Conservation (phyloP, 768 basidiomycete species). For the Termitomyces heimii region DNA sequence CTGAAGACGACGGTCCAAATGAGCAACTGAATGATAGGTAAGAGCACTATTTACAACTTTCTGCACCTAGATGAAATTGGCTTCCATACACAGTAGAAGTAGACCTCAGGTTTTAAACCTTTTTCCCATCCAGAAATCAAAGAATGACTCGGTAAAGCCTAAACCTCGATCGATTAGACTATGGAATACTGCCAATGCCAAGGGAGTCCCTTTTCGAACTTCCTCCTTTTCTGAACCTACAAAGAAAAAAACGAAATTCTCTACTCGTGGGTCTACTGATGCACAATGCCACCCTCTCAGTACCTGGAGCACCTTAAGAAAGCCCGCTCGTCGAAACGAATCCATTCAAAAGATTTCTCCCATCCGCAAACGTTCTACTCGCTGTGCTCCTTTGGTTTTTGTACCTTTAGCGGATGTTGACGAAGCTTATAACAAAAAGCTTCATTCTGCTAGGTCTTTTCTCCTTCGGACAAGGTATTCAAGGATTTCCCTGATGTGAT, state of each 20-base stretch:
- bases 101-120: constrained; percentile 22
- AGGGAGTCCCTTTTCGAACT: constrained; percentile 19
- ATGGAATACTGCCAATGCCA: constrained; percentile 27
- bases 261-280: neutral
- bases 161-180: constrained; percentile 7
- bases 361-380: neutral
- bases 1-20: neutral
- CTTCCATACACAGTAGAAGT: constrained; percentile 11
- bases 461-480: neutral
- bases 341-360: neutral
- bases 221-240: constrained; percentile 13
- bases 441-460: constrained; percentile 5
- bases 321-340: neutral
- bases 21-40: neutral
- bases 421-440: constrained; percentile 13
- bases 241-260: neutral
- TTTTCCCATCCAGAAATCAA: constrained; percentile 6
- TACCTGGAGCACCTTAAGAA: constrained; percentile 7
- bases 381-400: constrained; percentile 22
- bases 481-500: neutral
- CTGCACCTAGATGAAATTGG: neutral
- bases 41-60: neutral
- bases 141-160: neutral
- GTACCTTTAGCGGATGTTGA: constrained; percentile 23
- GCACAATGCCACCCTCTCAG: constrained; percentile 8